A percentile compares a stretch with the other conserved stretches of the same genome.
Evolutionary conservation across 2,329 filamentous ascomycete genomes (phyloP).

Genomic region (Diaporthe sp.): DNA sequence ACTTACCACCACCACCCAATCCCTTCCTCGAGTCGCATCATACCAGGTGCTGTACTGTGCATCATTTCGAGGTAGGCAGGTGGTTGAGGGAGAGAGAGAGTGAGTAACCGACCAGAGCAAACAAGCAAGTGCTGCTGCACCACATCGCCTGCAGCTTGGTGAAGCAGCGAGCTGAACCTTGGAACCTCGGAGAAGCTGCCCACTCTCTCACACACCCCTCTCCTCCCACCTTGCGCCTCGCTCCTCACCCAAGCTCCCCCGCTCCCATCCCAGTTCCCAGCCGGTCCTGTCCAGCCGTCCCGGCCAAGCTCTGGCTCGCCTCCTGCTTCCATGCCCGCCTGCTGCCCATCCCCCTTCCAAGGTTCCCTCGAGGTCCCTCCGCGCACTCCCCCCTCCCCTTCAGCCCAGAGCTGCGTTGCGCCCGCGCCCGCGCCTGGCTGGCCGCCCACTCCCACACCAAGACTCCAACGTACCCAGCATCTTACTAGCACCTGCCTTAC

Average conservation of each 20-base stretch:
- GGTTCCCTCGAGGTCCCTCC: slow-evolving; percentile 6
- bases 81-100: neutral
- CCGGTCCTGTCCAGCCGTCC: slow-evolving; percentile 8
- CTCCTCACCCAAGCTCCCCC: slow-evolving; percentile 15
- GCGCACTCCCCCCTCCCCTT: neutral
- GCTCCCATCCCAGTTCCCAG: slow-evolving; percentile 16
- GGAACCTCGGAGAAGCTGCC: slow-evolving; percentile 17
- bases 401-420: slow-evolving; percentile 1
- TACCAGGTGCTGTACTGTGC: neutral
- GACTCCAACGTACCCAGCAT: neutral
- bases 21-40: slow-evolving; percentile 1
- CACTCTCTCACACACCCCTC: neutral
- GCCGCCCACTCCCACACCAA: slow-evolving; percentile 18
- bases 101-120: neutral
- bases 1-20: neutral
- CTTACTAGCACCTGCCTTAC: slow-evolving; percentile 10
- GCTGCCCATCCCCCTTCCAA: neutral
- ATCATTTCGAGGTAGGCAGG: slow-evolving; percentile 13
- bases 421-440: slow-evolving; percentile 2
- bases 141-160: slow-evolving; percentile 21
- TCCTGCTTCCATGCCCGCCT: slow-evolving; percentile 5
- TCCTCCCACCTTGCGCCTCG: neutral
- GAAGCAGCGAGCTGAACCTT: slow-evolving; percentile 39
- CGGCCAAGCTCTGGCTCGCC: slow-evolving; percentile 20
- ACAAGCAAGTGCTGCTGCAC: slow-evolving; percentile 23